Conservation (phyloP, 1,284 basidiomycete species). For the Stereum hirsutum region DNA sequence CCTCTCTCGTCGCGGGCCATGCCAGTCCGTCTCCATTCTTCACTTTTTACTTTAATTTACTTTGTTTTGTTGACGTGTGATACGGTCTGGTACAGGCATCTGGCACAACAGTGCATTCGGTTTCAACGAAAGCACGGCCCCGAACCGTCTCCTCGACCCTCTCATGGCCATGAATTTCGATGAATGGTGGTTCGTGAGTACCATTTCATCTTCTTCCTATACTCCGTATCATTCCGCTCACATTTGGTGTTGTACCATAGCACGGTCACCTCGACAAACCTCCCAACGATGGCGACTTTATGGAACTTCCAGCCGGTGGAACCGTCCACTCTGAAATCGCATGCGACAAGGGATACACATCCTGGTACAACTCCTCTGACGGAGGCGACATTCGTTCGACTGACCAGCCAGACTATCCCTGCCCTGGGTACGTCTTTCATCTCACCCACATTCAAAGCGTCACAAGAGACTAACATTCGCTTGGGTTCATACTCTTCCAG, state of each 20-base stretch:
- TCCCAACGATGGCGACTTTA: conserved; percentile 43
- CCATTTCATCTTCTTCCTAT: neutral
- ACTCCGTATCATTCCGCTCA: neutral
- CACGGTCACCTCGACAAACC: conserved; percentile 50
- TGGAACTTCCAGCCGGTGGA: conserved; percentile 46
- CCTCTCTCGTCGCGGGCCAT: neutral
- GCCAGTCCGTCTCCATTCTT: too few relatives aligned
- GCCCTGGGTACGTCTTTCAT: conserved; percentile 38
- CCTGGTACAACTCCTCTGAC: conserved; percentile 35
- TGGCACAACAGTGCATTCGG: conserved; percentile 32
- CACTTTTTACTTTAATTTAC: too few relatives aligned
- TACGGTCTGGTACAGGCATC: too few relatives aligned
- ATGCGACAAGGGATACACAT: conserved; percentile 50
- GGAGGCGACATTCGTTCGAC: conserved; percentile 36
- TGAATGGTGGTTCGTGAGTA: conserved; percentile 55
- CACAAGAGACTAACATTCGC: too few relatives aligned
- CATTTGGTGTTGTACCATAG: too few relatives aligned
- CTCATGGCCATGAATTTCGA: conserved; percentile 43
- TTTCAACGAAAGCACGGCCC: conserved; percentile 40
- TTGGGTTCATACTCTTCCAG: too few relatives aligned
- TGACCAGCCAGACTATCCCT: conserved; percentile 34
- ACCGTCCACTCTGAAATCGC: conserved; percentile 39
- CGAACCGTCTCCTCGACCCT: conserved; percentile 45
- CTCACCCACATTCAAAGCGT: too few relatives aligned
- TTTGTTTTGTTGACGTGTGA: too few relatives aligned